Base-by-base conservation (phyloP, 2,329 filamentous ascomycete species). In the Ciborinia camelliae region DNA sequence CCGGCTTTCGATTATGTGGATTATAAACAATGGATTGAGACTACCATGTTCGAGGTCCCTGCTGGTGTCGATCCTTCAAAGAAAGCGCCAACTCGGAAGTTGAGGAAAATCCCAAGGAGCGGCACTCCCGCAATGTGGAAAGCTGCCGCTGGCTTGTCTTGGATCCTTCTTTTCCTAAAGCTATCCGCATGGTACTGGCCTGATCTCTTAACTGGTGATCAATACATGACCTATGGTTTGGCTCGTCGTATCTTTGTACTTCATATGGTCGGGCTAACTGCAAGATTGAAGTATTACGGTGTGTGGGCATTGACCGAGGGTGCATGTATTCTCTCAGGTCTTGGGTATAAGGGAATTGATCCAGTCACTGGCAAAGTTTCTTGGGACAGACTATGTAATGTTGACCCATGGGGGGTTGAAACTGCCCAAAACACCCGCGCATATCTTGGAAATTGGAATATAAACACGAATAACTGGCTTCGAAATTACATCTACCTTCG, bases 401-500 rank as follows among this genome's bases (percentile, higher is more conserved):
- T 99, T 70, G 87, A 90, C 70, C 90, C 95, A 0, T 89, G 87
- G 83, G 86, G 85, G 2, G 90, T 99, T 35, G 95, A 99, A 79
- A 82, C 86, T 0, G 95, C 94, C 0, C 93, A 97, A 78, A 99
- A 98, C 76, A 90, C 91, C n/a, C 88, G 94, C 62, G 92, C 86
- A 1, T 98, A 95, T 73, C 83, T 99, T 3, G 94, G 89, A 57
- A 90, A 87, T 73, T 99, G 95, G 95, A 99, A 99, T 77, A 97
- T 97, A 80, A 98, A 98, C 78, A 99, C 95, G 15, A 99, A 97
- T 76, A 87, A 91, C 73, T 99, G 95, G 95, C 81, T 99, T 67
- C 86, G 93, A 54, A 97, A 98, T 77, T 99, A 97, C 75, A 84
- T 99, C 71, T 99, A 98, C 75, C 83, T 99, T 55, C 88, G 95